Conservation (phyloP, 331 rosid species). For the Stylosanthes scabra region DNA sequence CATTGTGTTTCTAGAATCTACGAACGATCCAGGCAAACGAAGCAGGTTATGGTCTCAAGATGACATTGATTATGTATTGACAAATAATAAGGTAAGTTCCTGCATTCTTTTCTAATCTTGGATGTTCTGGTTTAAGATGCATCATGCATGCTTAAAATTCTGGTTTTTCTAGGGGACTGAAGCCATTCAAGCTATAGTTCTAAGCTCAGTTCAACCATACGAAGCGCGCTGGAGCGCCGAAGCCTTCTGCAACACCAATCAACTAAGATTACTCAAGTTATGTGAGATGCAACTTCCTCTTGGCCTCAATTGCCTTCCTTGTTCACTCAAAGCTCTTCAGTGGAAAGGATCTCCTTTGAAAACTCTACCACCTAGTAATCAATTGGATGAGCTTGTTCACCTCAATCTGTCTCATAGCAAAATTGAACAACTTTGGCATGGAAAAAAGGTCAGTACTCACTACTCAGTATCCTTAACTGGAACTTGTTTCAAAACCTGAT, state of each 20-base stretch:
- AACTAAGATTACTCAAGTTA: slow-evolving; percentile 38
- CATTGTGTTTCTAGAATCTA: slow-evolving; percentile 46
- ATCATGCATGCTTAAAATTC: neutral
- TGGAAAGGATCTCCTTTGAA: slow-evolving; percentile 50
- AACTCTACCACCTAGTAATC: slow-evolving; percentile 34
- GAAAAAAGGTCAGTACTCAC: slow-evolving; percentile 36
- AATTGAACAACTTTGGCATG: slow-evolving; percentile 47
- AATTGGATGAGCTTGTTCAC: slow-evolving; percentile 34
- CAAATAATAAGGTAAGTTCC: slow-evolving; percentile 31
- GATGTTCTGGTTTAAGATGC: neutral
- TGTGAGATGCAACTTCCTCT: slow-evolving; percentile 39
- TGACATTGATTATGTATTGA: slow-evolving; percentile 43
- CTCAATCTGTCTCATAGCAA: slow-evolving; percentile 38
- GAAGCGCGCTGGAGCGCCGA: slow-evolving; percentile 43
- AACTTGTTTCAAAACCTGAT: neutral
- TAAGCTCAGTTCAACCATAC: slow-evolving; percentile 25
- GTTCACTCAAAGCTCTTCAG: slow-evolving; percentile 40
- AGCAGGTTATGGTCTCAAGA: slow-evolving; percentile 53
- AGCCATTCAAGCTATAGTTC: slow-evolving; percentile 43
- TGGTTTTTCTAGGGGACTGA: slow-evolving; percentile 44
- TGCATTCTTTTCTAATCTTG: neutral
- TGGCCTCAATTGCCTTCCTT: slow-evolving; percentile 44
- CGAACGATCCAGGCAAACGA: slow-evolving; percentile 41
- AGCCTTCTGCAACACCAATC: slow-evolving; percentile 45
- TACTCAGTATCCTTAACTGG: neutral